Percentiles rank a stretch among this genome's conserved stretches.
phyloP scores from a whole-genome alignment of 441 rosid genomes.

The Bocquillonia castaneifolia region DNA sequence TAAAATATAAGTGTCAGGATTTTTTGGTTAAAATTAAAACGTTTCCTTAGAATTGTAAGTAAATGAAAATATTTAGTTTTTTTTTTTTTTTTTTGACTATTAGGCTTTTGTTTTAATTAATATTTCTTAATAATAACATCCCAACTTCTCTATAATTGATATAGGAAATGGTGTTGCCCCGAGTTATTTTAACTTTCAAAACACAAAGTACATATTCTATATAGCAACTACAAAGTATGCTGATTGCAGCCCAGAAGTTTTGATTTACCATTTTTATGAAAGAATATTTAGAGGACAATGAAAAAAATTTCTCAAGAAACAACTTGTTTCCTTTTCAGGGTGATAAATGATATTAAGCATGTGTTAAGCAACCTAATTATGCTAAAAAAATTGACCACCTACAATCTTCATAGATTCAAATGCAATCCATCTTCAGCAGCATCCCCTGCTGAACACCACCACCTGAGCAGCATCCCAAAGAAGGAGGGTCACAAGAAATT shows the following conservation, averaged over 20 bases:
- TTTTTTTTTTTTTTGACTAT: no score
- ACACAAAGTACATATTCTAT: not conserved
- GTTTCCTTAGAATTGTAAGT: no score
- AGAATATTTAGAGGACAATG: not conserved
- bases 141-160: not conserved
- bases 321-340: not conserved
- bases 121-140: no score
- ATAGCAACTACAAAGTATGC: not conserved
- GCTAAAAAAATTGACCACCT: not conserved
- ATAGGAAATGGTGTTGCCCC: not conserved
- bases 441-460: not conserved
- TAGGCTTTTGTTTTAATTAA: no score
- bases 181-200: not conserved
- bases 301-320: not conserved
- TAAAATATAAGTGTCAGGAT: no score
- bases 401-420: not conserved
- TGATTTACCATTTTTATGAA: not conserved
- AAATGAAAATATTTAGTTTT: no score
- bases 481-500: no score
- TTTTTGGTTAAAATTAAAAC: no score
- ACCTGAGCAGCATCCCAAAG: not conserved
- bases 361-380: not conserved
- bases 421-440: not conserved
- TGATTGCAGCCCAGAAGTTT: not conserved
- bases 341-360: not conserved